These are phyloP conservation scores for Cyberlindnera mycetangii DNA, from an alignment of 805 yeast genomes.

Conservation along the genomic window DNA sequence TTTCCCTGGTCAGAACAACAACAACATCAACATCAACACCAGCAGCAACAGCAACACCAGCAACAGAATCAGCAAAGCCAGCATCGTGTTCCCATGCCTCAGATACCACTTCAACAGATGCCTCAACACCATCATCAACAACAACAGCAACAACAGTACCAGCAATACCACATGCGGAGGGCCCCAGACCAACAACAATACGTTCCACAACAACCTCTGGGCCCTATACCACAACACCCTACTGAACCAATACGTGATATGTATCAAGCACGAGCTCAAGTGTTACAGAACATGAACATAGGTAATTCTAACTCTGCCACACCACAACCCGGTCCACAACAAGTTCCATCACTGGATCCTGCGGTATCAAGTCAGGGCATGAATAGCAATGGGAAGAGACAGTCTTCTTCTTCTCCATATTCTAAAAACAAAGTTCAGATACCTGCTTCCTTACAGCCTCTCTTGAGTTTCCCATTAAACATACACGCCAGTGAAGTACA, in stretches of 20 bases:
- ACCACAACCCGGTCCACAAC: neutral
- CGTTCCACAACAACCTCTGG: neutral
- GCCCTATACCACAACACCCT: neutral
- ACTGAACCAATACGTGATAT: neutral
- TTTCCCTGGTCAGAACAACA: neutral
- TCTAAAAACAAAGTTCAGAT: conserved; percentile 8
- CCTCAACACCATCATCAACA: neutral
- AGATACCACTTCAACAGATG: neutral
- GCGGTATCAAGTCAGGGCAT: neutral
- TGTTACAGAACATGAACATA: neutral
- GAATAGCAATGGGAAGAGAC: neutral
- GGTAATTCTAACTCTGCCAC: neutral
- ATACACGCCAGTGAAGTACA: conserved; percentile 12
- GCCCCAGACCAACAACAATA: neutral
- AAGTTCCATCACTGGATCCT: neutral
- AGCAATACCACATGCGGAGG: neutral
- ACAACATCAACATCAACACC: conserved; percentile 1
- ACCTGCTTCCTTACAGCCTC: conserved; percentile 22
- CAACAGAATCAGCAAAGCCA: neutral
- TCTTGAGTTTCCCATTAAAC: conserved; percentile 20
- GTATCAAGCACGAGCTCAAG: neutral
- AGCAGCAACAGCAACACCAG: conserved; percentile 2
- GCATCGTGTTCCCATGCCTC: neutral
- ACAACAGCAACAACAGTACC: neutral
- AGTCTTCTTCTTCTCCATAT: neutral